Percentiles rank a stretch among this genome's conserved stretches.
These are phyloP conservation scores for Pythium aphanidermatum DNA, from an alignment of 352 stramenopile genomes.

Conservation along the genomic window DNA sequence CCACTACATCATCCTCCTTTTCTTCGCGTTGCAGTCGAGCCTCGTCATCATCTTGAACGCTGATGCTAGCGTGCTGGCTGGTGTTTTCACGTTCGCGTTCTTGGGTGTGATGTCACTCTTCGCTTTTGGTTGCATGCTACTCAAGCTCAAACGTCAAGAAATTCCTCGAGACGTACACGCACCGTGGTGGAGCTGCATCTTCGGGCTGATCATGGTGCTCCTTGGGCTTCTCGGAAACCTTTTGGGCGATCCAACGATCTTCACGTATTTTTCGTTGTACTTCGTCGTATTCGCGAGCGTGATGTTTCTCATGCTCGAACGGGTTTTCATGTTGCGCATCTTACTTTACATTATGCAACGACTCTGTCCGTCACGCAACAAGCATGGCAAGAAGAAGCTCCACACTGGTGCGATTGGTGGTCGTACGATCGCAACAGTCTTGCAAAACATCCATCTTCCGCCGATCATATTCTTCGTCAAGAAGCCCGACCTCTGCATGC, in stretches of 20 bases:
- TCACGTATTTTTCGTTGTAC: constrained; percentile 81
- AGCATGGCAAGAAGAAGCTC: constrained; percentile 19
- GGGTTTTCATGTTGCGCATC: constrained; percentile 68
- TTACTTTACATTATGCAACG: constrained; percentile 59
- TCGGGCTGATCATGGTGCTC: constrained; percentile 67
- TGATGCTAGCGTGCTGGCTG: constrained; percentile 73
- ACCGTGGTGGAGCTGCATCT: constrained; percentile 76
- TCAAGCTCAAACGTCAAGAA: constrained; percentile 90
- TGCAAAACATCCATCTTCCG: constrained; percentile 64
- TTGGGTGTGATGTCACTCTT: constrained; percentile 90
- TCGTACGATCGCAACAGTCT: constrained; percentile 51
- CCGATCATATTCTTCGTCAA: constrained; percentile 93
- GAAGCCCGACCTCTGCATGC: constrained; percentile 69
- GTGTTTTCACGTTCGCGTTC: constrained; percentile 92
- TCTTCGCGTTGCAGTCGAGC: constrained; percentile 41
- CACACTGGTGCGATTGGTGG: constrained; percentile 60
- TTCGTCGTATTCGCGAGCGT: constrained; percentile 58
- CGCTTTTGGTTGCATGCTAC: constrained; percentile 85
- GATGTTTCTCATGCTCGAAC: constrained; percentile 81
- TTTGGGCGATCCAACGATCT: constrained; percentile 61
- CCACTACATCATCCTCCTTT: constrained; percentile 61
- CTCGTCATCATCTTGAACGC: constrained; percentile 56
- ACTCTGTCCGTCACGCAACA: constrained; percentile 42
- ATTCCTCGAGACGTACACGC: constrained; percentile 85
- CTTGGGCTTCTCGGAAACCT: constrained; percentile 59